Evolutionary conservation across 495 filamentous ascomycete species (phyloP), one percentile per base, ranked within the genome.

Genomic region (Pyrenula aspistea): DNA sequence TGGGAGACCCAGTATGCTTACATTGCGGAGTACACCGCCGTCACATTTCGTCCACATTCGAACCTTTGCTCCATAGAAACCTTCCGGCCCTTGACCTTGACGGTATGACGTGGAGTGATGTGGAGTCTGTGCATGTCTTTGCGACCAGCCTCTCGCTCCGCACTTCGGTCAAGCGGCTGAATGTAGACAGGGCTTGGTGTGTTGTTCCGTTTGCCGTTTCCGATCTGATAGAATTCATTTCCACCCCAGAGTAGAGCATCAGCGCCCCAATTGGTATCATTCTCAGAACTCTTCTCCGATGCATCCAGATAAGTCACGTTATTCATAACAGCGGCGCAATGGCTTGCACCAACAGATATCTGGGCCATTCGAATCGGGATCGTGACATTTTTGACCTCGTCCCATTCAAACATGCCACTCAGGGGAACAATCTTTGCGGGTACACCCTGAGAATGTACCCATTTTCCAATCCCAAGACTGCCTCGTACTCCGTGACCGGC

Each of bases 241-340:
- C 87, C 88, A 60, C 93, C 93, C 88, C 91, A 98, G 79, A 85
- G 94, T 3, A 96, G 65, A 1, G 87, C 83, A 67, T 97, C 93
- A 10, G 83, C 82, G 53, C 92, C 92, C 76, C 80, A 95, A 53
- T 83, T 80, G 2, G 73, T 73, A 2, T 78, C 75, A 11, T 72
- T 75, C 4, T 70, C 64, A 3, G 73, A 63, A 11, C 68, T 68
- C 15, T 67, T 69, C n/a, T 69, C 71, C 2, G 82, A 76, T 15
- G 73, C 65, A 12, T 59, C 62, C 42, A 89, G 64, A 55, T 83
- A 78, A 1, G 87, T 84, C 21, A 85, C 75, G 63, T 95, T 96
- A 60, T 84, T 77, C 81, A 97, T 79, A 1, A 90, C 76, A 11
- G 90, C 92, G 22, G 87, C 79, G 2, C 78, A 80, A 68, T 98